Percentiles rank a stretch among this genome's conserved stretches.
phyloP scores from a whole-genome alignment of 352 stramenopile genomes.

The Pythium utonaiense region DNA sequence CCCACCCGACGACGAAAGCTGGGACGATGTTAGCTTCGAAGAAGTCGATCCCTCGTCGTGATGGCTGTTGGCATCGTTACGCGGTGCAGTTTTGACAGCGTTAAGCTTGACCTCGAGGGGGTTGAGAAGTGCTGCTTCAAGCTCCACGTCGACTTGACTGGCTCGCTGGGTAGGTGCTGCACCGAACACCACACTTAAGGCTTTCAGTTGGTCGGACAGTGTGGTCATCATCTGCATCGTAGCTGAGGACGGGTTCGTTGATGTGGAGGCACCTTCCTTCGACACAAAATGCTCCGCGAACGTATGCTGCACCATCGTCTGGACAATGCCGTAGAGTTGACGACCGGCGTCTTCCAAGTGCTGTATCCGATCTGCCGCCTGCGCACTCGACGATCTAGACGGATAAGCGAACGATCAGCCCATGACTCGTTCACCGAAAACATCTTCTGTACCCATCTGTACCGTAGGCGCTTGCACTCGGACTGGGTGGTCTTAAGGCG shows the following conservation, averaged over 20 bases:
- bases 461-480: slow-evolving; percentile 64
- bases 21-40: neutral
- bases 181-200: slow-evolving; percentile 4
- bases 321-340: slow-evolving; percentile 56
- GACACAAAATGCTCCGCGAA: slow-evolving; percentile 58
- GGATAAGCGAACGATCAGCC: too few relatives aligned
- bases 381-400: slow-evolving; percentile 41
- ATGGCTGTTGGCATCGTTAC: neutral
- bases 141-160: neutral
- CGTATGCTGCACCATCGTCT: slow-evolving; percentile 62
- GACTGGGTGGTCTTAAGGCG: slow-evolving; percentile 66
- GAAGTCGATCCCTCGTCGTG: neutral
- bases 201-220: slow-evolving; percentile 11
- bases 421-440: too few relatives aligned
- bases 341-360: slow-evolving; percentile 57
- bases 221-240: slow-evolving; percentile 9
- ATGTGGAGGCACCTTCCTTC: neutral
- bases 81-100: neutral
- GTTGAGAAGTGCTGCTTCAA: slow-evolving; percentile 5
- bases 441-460: neutral
- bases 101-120: slow-evolving; percentile 17
- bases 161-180: neutral
- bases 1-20: slow-evolving; percentile 10
- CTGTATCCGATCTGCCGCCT: slow-evolving; percentile 52
- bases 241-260: neutral